phyloP scores from a whole-genome alignment of 495 filamentous ascomycete genomes.

The Aspergillus sparsus region DNA sequence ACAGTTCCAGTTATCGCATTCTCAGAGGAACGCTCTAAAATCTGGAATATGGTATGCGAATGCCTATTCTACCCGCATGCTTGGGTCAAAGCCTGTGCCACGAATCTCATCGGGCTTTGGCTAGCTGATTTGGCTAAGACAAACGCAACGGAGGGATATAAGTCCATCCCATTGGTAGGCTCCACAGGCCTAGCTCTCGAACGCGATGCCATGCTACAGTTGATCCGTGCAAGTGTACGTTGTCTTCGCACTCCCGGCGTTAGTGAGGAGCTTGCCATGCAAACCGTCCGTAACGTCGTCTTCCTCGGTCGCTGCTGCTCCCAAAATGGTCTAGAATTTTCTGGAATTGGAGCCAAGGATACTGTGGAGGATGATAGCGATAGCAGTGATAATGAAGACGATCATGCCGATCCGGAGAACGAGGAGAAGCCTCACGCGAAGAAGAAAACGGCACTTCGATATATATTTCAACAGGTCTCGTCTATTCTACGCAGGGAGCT shows the following conservation, averaged over 20 bases:
- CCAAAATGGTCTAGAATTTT: slow-evolving; percentile 59
- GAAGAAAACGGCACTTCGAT: slow-evolving; percentile 58
- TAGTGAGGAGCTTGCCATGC: slow-evolving; percentile 66
- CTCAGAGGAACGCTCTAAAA: slow-evolving; percentile 48
- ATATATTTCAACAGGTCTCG: slow-evolving; percentile 73
- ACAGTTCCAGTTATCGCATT: slow-evolving; percentile 63
- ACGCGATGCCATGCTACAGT: slow-evolving; percentile 61
- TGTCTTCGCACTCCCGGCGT: slow-evolving; percentile 67
- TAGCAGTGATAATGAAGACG: slow-evolving; percentile 45
- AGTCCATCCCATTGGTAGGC: slow-evolving; percentile 63
- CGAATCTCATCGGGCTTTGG: slow-evolving; percentile 72
- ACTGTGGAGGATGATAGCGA: slow-evolving; percentile 39
- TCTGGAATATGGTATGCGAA: slow-evolving; percentile 68
- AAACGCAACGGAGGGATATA: slow-evolving; percentile 52
- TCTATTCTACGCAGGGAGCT: slow-evolving; percentile 77
- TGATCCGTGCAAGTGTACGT: slow-evolving; percentile 63
- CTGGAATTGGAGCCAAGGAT: slow-evolving; percentile 38
- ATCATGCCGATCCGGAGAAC: slow-evolving; percentile 37
- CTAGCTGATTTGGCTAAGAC: slow-evolving; percentile 75
- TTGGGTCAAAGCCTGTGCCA: slow-evolving; percentile 74
- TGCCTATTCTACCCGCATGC: slow-evolving; percentile 72
- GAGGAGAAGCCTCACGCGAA: slow-evolving; percentile 24
- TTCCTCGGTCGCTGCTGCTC: slow-evolving; percentile 73
- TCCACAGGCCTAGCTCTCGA: slow-evolving; percentile 68
- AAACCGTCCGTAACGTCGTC: slow-evolving; percentile 72